Conservation (phyloP, 2,329 filamentous ascomycete genomes). For the Fusarium subglutinans region DNA sequence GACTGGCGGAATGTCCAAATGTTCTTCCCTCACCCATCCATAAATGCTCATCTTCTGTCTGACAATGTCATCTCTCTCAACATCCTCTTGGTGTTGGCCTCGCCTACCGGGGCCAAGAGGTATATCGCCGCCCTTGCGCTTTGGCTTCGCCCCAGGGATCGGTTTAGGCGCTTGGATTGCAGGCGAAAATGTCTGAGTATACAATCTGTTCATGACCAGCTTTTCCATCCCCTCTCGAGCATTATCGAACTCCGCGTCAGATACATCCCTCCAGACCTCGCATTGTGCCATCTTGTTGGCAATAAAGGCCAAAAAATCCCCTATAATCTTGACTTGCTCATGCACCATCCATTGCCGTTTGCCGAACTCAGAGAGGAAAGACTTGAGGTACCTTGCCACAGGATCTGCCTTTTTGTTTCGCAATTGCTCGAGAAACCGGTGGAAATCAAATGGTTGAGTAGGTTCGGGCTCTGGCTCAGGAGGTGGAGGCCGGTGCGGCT, state of each 20-base stretch:
- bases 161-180: conserved; percentile 86
- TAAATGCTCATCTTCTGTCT: conserved; percentile 98
- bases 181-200: conserved; percentile 95
- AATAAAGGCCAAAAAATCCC: conserved; percentile 95
- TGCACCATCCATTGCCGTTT: conserved; percentile 99
- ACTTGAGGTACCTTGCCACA: conserved; percentile 93
- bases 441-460: conserved; percentile 92
- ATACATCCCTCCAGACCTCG: conserved; percentile 95
- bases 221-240: conserved; percentile 99
- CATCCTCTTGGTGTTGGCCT: conserved; percentile 97
- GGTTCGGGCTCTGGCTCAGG: conserved; percentile 83
- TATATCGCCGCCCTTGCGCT: conserved; percentile 73
- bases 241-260: conserved; percentile 97
- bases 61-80: conserved; percentile 94
- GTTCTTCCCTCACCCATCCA: conserved; percentile 90
- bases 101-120: conserved; percentile 82
- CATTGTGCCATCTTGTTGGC: conserved; percentile 98
- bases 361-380: conserved; percentile 91
- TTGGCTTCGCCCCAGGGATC: conserved; percentile 73
- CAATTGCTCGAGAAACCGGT: conserved; percentile 94
- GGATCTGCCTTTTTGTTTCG: conserved; percentile 98
- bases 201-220: conserved; percentile 97
- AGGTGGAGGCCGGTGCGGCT: conserved; percentile 71
- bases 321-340: conserved; percentile 98
- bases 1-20: conserved; percentile 89